A percentile compares a stretch with the other conserved stretches of the same genome.
Evolutionary conservation across 2,329 filamentous ascomycete species (phyloP).

Genomic region (Setomelanomma holmii): DNA sequence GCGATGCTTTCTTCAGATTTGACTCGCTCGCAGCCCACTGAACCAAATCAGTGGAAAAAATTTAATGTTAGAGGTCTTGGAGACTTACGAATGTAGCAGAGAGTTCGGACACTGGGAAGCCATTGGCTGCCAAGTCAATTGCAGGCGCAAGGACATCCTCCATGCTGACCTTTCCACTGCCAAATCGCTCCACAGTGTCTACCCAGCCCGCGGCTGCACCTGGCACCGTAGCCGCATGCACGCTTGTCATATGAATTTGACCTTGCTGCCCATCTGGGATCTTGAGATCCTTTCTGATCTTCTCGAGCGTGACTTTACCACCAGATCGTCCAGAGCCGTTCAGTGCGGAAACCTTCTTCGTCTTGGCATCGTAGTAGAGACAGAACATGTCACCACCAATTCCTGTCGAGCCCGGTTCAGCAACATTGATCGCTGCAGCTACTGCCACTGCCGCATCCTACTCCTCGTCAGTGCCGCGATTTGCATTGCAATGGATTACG

Average conservation of each 20-base stretch:
- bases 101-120: slow-evolving; percentile 87
- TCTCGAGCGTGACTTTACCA: slow-evolving; percentile 71
- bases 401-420: slow-evolving; percentile 89
- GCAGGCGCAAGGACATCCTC: slow-evolving; percentile 82
- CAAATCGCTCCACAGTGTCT: slow-evolving; percentile 85
- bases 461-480: slow-evolving; percentile 4
- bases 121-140: slow-evolving; percentile 83
- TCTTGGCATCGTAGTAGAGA: slow-evolving; percentile 85
- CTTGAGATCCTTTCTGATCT: slow-evolving; percentile 72
- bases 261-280: slow-evolving; percentile 63
- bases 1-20: slow-evolving; percentile 73
- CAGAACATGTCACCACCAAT: slow-evolving; percentile 99
- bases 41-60: no score
- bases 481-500: slow-evolving; percentile 44
- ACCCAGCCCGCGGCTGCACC: slow-evolving; percentile 94
- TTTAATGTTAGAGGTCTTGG: slow-evolving; percentile 11
- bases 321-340: slow-evolving; percentile 93
- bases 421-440: slow-evolving; percentile 90
- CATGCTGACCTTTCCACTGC: slow-evolving; percentile 81
- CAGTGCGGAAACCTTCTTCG: slow-evolving; percentile 80
- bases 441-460: slow-evolving; percentile 97
- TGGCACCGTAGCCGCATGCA: slow-evolving; percentile 84
- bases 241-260: slow-evolving; percentile 75
- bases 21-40: slow-evolving; percentile 77
- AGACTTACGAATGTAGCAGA: slow-evolving; percentile 70